Evolutionary conservation across 1,284 basidiomycete genomes (phyloP).

Genomic region (Cystobasidium pallidum): DNA sequence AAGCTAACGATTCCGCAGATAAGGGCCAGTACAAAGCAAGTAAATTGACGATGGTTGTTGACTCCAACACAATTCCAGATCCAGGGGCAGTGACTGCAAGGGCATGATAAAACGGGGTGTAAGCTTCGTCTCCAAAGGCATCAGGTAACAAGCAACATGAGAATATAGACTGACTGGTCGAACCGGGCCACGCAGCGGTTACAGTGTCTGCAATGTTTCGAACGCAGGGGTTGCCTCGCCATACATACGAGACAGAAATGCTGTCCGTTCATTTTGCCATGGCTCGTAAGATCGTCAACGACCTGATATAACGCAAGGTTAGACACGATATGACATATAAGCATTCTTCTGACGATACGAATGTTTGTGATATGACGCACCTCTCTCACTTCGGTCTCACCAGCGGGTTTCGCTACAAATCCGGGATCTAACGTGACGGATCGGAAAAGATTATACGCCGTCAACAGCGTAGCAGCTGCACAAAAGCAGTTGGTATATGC

Average conservation of each 20-base stretch:
- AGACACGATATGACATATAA: too few species aligned
- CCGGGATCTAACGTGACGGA: conserved; percentile 87
- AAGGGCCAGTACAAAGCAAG: conserved; percentile 82
- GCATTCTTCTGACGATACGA: too few species aligned
- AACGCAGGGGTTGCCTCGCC: conserved; percentile 85
- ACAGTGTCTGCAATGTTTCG: conserved; percentile 92
- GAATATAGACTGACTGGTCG: conserved; percentile 72
- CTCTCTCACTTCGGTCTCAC: conserved; percentile 75
- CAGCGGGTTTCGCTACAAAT: conserved; percentile 76
- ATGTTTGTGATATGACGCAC: conserved; percentile 60
- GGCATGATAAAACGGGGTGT: not conserved
- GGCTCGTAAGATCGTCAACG: conserved; percentile 84
- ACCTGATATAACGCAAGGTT: conserved; percentile 64
- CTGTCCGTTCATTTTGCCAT: conserved; percentile 86
- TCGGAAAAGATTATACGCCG: conserved; percentile 86
- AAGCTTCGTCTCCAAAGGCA: not conserved
- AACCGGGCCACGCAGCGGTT: conserved; percentile 85
- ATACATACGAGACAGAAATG: conserved; percentile 95
- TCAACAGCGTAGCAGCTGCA: conserved; percentile 70
- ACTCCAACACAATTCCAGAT: conserved; percentile 99
- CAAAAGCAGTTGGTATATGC: conserved; percentile 75
- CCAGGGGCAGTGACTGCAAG: conserved; percentile 67
- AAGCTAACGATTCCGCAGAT: conserved; percentile 79
- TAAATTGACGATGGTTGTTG: conserved; percentile 92
- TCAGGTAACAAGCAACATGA: too few species aligned